Conservation (phyloP, 2,329 filamentous ascomycete species). For the Talaromyces sp. region DNA sequence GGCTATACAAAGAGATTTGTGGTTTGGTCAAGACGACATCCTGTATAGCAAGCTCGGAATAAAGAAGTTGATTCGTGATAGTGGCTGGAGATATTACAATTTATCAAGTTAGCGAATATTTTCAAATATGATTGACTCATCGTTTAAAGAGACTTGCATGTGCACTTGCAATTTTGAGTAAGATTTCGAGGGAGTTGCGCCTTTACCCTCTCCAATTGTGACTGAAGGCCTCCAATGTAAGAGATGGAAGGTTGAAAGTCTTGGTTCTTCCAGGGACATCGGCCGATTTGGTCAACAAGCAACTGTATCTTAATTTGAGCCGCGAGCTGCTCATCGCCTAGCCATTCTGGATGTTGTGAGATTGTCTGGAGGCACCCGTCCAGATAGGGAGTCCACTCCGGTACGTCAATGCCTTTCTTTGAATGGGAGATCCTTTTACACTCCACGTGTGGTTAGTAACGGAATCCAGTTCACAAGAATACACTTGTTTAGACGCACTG, state of each 20-base stretch:
- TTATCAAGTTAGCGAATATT: background rate
- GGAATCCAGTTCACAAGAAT: background rate
- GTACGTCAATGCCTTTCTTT: background rate
- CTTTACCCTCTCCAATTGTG: conserved; percentile 2
- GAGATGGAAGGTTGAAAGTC: conserved; percentile 1
- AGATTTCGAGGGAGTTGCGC: background rate
- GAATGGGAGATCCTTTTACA: background rate
- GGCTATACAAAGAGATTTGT: conserved; percentile 1
- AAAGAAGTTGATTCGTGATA: background rate
- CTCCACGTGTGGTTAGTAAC: background rate
- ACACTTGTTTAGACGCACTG: background rate
- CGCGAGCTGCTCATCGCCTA: conserved; percentile 3
- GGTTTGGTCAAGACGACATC: background rate
- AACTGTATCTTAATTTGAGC: conserved; percentile 4
- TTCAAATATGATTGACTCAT: background rate
- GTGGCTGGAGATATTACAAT: background rate
- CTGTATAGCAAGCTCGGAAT: conserved; percentile 2
- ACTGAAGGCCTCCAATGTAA: conserved; percentile 1
- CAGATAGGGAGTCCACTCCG: conserved; percentile 3
- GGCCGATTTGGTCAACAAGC: background rate
- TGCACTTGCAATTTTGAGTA: background rate
- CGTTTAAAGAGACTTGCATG: background rate
- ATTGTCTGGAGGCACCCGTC: background rate
- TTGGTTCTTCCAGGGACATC: conserved; percentile 1
- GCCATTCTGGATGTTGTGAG: conserved; percentile 1